Evolutionary conservation across 176 grass and related monocot genomes (phyloP).

Genomic region (Poa annua): DNA sequence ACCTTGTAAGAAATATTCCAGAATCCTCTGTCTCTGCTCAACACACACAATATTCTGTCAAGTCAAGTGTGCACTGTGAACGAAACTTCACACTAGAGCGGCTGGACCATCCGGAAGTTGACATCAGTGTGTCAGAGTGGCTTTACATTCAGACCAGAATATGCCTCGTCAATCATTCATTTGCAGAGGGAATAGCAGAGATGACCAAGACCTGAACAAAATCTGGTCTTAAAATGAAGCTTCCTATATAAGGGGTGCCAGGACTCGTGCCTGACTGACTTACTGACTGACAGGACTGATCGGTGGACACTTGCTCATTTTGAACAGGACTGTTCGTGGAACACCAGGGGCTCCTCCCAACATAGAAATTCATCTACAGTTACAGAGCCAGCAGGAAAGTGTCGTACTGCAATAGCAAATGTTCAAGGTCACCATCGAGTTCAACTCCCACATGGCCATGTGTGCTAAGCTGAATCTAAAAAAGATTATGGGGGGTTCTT

Average conservation of each 20-base stretch:
- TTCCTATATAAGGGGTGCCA: not conserved
- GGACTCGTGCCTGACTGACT: not conserved
- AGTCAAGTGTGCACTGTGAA: conserved; percentile 9
- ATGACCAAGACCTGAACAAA: not conserved
- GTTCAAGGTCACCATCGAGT: not conserved
- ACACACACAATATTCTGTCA: not conserved
- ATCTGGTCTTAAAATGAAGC: not conserved
- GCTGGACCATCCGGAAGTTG: not conserved
- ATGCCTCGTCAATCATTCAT: not conserved
- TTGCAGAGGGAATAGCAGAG: not conserved
- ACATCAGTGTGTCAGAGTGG: too few species aligned
- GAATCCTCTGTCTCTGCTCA: not conserved
- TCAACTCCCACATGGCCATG: not conserved
- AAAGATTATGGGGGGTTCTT: not conserved
- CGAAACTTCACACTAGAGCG: not conserved
- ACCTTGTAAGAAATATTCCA: conserved; percentile 6
- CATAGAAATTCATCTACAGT: too few species aligned
- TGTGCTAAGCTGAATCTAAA: not conserved
- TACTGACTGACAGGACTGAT: not conserved
- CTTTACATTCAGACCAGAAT: not conserved
- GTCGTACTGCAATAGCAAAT: not conserved
- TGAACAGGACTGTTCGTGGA: not conserved
- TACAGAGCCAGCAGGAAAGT: not conserved
- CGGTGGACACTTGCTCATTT: not conserved
- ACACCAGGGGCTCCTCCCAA: not conserved